Base-by-base conservation (phyloP, 2,329 filamentous ascomycete species). In the Aureobasidium lini region DNA sequence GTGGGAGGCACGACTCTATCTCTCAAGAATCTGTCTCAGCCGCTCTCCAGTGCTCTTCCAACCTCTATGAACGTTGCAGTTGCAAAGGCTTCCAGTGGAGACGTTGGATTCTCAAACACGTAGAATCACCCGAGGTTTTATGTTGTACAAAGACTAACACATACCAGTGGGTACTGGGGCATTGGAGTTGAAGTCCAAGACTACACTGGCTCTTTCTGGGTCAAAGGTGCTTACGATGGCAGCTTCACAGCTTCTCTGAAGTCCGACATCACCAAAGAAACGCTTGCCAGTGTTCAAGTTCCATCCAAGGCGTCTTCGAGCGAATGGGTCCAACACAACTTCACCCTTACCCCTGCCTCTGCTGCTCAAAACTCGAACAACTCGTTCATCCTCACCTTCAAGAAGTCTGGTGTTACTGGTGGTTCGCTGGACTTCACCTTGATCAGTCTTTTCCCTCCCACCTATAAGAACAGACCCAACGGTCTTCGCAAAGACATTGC, bases 401-500 rank as follows among this genome's bases (percentile, higher is more conserved):
- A 83, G 57, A 69, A 76, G 29, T 66, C 63, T 4, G 59, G 77
- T 67, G 73, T 72, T 6, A 70, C 70, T 18, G 70, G 72, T 4
- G 73, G 72, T 4, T 76, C 75, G 3, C 71, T 84, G 1, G 77
- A 84, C 67, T 83, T 85, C 59, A 81, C 81, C 65, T 67, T 85
- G 18, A 80, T 85, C 66, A 82, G 79, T 60, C 66, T 85, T 13
- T 85, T 85, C 70, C 83, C 82, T 2, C 80, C 81, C 0, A 85
- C 82, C 0, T 85, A 80, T 69, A 84, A 84, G 63, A 73, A 75
- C 61, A 75, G 80, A 44, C 48, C 64, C 48, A 87, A 87, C 64
- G 84, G 84, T 0, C 71, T 84, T 42, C 73, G 83, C 6, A 69
- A 76, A 8, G 82, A 86, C 53, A 70, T 86, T 53, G 79, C 78